A percentile compares a stretch with the other conserved stretches of the same genome.
These are phyloP conservation scores for Saccharomycopsis fermentans DNA, from an alignment of 805 yeast species.

Conservation along the genomic window DNA sequence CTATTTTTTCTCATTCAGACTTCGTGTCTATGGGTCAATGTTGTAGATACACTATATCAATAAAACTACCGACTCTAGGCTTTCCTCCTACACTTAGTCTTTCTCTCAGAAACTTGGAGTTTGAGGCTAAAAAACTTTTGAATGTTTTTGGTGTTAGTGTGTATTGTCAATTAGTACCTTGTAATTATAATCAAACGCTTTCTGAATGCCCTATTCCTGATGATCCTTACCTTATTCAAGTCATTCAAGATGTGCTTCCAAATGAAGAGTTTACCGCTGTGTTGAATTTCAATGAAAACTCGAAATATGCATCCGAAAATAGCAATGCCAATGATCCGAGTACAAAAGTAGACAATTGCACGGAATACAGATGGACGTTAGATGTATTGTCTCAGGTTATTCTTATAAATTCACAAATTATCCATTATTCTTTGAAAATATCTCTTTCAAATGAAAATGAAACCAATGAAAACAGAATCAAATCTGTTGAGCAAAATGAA, in stretches of 20 bases:
- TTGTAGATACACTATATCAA: slow-evolving; percentile 42
- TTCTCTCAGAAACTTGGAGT: slow-evolving; percentile 61
- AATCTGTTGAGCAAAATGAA: not conserved
- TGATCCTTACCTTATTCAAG: slow-evolving; percentile 30
- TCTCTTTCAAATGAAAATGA: slow-evolving; percentile 1
- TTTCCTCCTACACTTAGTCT: slow-evolving; percentile 23
- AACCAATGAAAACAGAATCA: not conserved
- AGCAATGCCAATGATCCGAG: slow-evolving; percentile 29
- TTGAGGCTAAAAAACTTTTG: slow-evolving; percentile 67
- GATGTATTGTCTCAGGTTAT: slow-evolving; percentile 77
- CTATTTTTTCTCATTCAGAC: slow-evolving; percentile 1
- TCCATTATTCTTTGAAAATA: not conserved
- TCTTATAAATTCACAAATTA: slow-evolving; percentile 32
- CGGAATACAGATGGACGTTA: slow-evolving; percentile 46
- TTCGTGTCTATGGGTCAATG: slow-evolving; percentile 51
- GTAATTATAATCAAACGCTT: slow-evolving; percentile 45
- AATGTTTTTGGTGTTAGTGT: slow-evolving; percentile 78
- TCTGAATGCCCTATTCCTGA: slow-evolving; percentile 30
- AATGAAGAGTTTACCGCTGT: slow-evolving; percentile 56
- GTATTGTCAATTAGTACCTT: slow-evolving; percentile 71
- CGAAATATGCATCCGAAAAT: slow-evolving; percentile 22
- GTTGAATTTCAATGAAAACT: slow-evolving; percentile 39
- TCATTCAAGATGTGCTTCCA: slow-evolving; percentile 52
- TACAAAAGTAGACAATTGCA: not conserved
- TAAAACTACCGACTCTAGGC: slow-evolving; percentile 9